These are phyloP conservation scores for Puccinia polysora DNA, from an alignment of 1,284 basidiomycete genomes.

Conservation along the genomic window DNA sequence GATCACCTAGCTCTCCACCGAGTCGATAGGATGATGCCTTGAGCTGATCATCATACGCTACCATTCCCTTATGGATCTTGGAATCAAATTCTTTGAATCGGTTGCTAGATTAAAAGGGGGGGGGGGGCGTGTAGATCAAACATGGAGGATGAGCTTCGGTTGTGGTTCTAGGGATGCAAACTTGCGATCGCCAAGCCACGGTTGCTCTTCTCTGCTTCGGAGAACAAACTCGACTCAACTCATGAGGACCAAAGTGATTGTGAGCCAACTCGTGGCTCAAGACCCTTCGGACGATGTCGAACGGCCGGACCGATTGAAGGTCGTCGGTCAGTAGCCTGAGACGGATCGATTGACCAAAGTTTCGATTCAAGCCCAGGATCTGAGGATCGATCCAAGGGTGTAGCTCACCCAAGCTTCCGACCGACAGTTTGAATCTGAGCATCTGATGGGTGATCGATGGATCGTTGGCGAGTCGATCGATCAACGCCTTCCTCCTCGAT, in stretches of 20 bases:
- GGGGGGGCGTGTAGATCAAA: background rate
- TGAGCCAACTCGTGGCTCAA: conserved; percentile 34
- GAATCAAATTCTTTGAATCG: conserved; percentile 31
- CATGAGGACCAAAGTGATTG: conserved; percentile 26
- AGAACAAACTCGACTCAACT: conserved; percentile 31
- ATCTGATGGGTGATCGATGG: conserved; percentile 19
- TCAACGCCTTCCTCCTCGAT: background rate
- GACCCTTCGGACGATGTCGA: conserved; percentile 26
- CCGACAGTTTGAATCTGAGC: conserved; percentile 9
- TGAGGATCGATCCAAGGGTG: conserved; percentile 18
- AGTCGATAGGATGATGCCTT: conserved; percentile 27
- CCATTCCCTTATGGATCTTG: conserved; percentile 16
- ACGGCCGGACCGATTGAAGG: conserved; percentile 17
- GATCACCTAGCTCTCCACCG: conserved; percentile 26
- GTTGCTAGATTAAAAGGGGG: background rate
- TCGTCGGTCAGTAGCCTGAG: conserved; percentile 28
- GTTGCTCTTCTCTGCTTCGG: no score
- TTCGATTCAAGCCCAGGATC: conserved; percentile 23
- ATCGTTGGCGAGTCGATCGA: conserved; percentile 5
- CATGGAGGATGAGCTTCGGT: no score
- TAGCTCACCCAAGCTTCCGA: conserved; percentile 14
- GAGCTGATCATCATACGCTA: conserved; percentile 16
- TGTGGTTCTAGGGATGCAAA: no score
- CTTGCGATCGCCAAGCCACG: no score
- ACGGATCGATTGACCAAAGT: conserved; percentile 19